Evolutionary conservation across 2,329 filamentous ascomycete species (phyloP).

Genomic region (Mycosphaerelloides madeirae): DNA sequence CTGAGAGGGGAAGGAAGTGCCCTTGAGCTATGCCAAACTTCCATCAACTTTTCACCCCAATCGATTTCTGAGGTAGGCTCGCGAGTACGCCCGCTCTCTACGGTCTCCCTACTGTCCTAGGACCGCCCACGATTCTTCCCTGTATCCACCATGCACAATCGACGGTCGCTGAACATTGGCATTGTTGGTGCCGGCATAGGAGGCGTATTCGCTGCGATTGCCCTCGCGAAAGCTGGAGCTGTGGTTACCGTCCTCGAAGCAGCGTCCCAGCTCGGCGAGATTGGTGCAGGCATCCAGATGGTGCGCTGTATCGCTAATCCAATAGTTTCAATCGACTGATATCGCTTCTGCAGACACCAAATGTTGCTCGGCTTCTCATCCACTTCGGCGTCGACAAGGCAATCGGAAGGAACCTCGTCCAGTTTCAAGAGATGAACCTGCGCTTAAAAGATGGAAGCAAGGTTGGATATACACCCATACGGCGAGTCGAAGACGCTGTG

Average conservation of each 20-base stretch:
- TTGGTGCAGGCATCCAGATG: slow-evolving; percentile 25
- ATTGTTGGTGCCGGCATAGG: slow-evolving; percentile 36
- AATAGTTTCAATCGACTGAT: slow-evolving; percentile 20
- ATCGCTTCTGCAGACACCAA: slow-evolving; percentile 37
- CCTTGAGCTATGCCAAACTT: too few relatives aligned
- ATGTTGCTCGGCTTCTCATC: slow-evolving; percentile 38
- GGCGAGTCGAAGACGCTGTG: slow-evolving; percentile 30
- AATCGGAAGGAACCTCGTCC: slow-evolving; percentile 40
- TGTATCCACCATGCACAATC: too few relatives aligned
- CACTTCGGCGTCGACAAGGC: slow-evolving; percentile 38
- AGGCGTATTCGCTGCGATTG: slow-evolving; percentile 39
- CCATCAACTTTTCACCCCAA: too few relatives aligned
- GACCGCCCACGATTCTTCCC: too few relatives aligned
- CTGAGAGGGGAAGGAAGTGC: too few relatives aligned
- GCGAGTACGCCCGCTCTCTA: too few relatives aligned
- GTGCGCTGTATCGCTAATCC: slow-evolving; percentile 13
- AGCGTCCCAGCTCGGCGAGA: slow-evolving; percentile 35
- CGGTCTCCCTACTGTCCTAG: too few relatives aligned
- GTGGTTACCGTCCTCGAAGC: slow-evolving; percentile 39
- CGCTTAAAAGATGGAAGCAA: slow-evolving; percentile 37
- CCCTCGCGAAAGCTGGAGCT: slow-evolving; percentile 32
- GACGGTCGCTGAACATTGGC: slow-evolving; percentile 17
- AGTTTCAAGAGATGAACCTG: slow-evolving; percentile 39
- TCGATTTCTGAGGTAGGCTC: too few relatives aligned
- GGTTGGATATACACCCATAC: slow-evolving; percentile 37